A percentile compares a stretch with the other conserved stretches of the same genome.
Evolutionary conservation across 192 early-diverging fungal genomes (phyloP).

Genomic region (Coemansia sp.): DNA sequence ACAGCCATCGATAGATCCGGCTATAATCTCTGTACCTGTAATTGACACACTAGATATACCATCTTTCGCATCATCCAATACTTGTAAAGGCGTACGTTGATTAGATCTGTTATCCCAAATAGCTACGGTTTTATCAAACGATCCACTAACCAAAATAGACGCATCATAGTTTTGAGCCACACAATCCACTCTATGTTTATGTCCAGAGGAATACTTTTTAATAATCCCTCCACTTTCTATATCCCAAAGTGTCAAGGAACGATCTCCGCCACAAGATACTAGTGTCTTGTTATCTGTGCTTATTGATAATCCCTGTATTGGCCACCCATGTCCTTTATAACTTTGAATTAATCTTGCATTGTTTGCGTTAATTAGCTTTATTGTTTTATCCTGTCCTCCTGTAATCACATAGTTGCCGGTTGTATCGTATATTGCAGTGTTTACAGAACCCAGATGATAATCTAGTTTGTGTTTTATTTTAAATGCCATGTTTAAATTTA

Average conservation of each 20-base stretch:
- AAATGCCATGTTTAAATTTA: constrained; percentile 3
- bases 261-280: constrained; percentile 79
- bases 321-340: constrained; percentile 84
- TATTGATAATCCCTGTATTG: constrained; percentile 55
- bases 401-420: constrained; percentile 81
- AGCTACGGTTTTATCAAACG: constrained; percentile 56
- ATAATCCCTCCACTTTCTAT: constrained; percentile 66
- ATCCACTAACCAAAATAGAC: constrained; percentile 77
- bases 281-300: constrained; percentile 59
- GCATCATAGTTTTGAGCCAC: constrained; percentile 77
- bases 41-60: constrained; percentile 75
- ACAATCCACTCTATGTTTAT: constrained; percentile 79
- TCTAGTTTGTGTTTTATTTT: constrained; percentile 44
- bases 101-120: constrained; percentile 50
- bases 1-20: constrained; percentile 79
- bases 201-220: constrained; percentile 68
- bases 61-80: constrained; percentile 81
- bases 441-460: constrained; percentile 67
- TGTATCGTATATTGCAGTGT: constrained; percentile 62
- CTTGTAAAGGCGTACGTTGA: constrained; percentile 66
- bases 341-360: constrained; percentile 68
- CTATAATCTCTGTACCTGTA: constrained; percentile 67
- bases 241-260: constrained; percentile 84
- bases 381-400: constrained; percentile 69
- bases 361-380: constrained; percentile 67